Percentiles rank a stretch among this genome's conserved stretches.
These are phyloP conservation scores for Venturia oleaginea DNA, from an alignment of 2,329 filamentous ascomycete species.

Conservation along the genomic window DNA sequence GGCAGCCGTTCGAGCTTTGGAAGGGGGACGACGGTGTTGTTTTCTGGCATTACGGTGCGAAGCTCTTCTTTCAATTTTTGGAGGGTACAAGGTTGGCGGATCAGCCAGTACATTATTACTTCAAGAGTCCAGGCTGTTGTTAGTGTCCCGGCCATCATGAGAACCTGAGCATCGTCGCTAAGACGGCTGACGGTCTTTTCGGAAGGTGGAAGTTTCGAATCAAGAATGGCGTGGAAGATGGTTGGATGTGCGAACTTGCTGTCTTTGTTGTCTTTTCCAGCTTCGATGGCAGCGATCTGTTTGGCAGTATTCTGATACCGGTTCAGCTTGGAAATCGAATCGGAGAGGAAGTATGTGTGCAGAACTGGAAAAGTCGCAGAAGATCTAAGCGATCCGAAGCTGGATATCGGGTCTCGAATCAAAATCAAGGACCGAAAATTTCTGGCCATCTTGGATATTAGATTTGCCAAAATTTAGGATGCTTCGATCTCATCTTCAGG, in stretches of 20 bases:
- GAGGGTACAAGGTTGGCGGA: not conserved
- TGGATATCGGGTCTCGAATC: too few species aligned
- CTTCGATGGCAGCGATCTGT: not conserved
- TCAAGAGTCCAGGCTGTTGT: conserved; percentile 8
- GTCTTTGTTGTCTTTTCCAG: not conserved
- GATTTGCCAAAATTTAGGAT: too few species aligned
- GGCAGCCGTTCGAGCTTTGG: conserved; percentile 12
- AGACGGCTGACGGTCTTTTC: conserved; percentile 1
- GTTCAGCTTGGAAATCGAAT: too few species aligned
- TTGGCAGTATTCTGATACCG: not conserved
- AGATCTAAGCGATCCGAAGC: too few species aligned
- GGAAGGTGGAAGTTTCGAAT: not conserved
- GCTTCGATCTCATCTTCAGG: too few species aligned
- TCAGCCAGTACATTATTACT: conserved; percentile 1
- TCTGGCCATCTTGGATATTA: too few species aligned
- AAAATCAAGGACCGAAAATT: too few species aligned
- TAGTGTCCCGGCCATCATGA: conserved; percentile 3
- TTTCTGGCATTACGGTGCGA: conserved; percentile 1
- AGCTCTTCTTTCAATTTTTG: conserved; percentile 5
- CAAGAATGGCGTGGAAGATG: conserved; percentile 3
- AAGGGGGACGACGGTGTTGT: not conserved
- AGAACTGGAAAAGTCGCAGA: too few species aligned
- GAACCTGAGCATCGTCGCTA: not conserved
- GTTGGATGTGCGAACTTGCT: not conserved
- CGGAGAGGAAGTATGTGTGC: too few species aligned